Evolutionary conservation across 116 monocot genomes (phyloP).

Genomic region (Cymodocea nodosa): DNA sequence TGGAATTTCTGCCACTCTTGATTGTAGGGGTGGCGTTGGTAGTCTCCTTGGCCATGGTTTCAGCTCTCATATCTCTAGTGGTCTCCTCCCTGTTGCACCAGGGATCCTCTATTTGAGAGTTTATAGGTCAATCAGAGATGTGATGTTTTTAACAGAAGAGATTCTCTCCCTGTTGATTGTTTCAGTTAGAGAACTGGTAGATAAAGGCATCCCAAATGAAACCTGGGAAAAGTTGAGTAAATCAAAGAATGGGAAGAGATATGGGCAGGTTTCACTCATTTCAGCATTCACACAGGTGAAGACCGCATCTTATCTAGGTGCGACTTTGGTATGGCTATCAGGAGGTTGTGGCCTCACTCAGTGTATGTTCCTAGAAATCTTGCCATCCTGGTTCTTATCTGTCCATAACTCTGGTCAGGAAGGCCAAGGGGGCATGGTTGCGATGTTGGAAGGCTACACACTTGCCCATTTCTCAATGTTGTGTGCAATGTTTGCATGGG

Average conservation of each 20-base stretch:
- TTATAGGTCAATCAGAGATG: constrained; percentile 60
- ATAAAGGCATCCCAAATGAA: constrained; percentile 21
- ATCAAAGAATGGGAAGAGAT: constrained; percentile 30
- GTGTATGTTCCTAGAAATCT: constrained; percentile 59
- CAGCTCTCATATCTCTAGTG: constrained; percentile 68
- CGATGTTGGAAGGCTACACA: constrained; percentile 45
- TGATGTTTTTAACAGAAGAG: constrained; percentile 46
- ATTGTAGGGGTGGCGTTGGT: constrained; percentile 51
- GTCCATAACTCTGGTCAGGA: constrained; percentile 23
- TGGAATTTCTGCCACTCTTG: constrained; percentile 23
- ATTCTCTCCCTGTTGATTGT: constrained; percentile 64
- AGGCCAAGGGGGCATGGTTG: constrained; percentile 22
- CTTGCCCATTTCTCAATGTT: constrained; percentile 67
- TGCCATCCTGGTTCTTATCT: constrained; percentile 84
- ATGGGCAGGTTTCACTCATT: constrained; percentile 48
- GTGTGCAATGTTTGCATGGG: constrained; percentile 84
- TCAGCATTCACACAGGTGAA: constrained; percentile 43
- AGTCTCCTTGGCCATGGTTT: constrained; percentile 91
- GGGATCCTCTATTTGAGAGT: constrained; percentile 82
- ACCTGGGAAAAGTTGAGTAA: constrained; percentile 37
- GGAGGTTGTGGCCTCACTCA: constrained; percentile 76
- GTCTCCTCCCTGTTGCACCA: constrained; percentile 74
- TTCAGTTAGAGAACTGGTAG: constrained; percentile 54
- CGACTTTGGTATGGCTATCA: constrained; percentile 77
- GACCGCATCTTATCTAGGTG: constrained; percentile 63